Evolutionary conservation across 352 stramenopile species (phyloP), one percentile per base, ranked within the genome.

Genomic region (Pythium brachiatum): DNA sequence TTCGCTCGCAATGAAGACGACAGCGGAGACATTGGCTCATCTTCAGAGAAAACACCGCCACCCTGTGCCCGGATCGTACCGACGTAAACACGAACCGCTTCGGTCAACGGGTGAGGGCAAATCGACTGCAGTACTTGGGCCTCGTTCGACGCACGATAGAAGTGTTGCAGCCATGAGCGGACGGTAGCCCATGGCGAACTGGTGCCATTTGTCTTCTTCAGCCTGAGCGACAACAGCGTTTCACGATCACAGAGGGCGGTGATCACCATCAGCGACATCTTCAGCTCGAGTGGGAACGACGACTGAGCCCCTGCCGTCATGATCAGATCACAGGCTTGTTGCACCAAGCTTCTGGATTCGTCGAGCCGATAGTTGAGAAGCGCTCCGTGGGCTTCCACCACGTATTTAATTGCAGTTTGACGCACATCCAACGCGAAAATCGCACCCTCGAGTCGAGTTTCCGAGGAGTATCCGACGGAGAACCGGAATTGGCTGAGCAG

Each of bases 261-360:
- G 79, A 68, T 66, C 68, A 84, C 7, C 46, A 67, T 50, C 20
- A 90, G 44, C 7, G 69, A 76, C 6, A 94, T 48, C 56, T 88
- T 83, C 51, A 81, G 81, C 52, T 89, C 81, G 4, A 94, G 68
- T 8, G 85, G 83, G 12, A 94, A 82, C 0, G 81, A 62, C 7
- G 74, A 57, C 7, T 81, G 74, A 26, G 70, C 75, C n/a, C 68
- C 74, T 12, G 64, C 69, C 43, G 86, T 73, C 12, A 70, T 53
- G 11, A 15, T 72, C 26, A 15, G 59, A 9, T 76, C 8, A 68
- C 76, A 34, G 57, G 68, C 8, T 64, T 71, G 50, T 56, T 76
- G 58, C 68, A 69, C 46, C 9, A 63, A 23, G 25, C 51, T 21
- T 8, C 56, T 46, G 1, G 67, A 53, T 11, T 36, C 8, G 39